A percentile compares a stretch with the other conserved stretches of the same genome.
These are phyloP conservation scores for Thalia dealbata DNA, from an alignment of 176 grass and related monocot genomes.

Conservation along the genomic window DNA sequence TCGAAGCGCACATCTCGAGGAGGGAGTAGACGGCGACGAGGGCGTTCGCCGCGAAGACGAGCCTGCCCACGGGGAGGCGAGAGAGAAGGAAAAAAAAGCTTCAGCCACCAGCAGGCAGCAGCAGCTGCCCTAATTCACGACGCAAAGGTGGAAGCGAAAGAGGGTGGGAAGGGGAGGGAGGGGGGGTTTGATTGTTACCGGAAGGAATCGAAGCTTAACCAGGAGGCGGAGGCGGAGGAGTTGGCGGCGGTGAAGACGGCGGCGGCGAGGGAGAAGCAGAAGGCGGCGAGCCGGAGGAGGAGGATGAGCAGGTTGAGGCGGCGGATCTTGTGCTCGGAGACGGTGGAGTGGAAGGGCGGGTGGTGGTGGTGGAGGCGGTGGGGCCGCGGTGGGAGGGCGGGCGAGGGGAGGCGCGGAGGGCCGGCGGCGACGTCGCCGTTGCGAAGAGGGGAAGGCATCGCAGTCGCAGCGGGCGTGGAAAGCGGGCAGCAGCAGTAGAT, in stretches of 20 bases:
- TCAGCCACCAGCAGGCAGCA: too few relatives aligned
- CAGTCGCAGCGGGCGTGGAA: background rate
- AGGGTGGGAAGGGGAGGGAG: too few relatives aligned
- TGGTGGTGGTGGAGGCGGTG: background rate
- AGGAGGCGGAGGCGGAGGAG: constrained; percentile 18
- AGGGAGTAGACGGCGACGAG: constrained; percentile 61
- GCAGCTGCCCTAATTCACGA: background rate
- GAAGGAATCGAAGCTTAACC: constrained; percentile 14
- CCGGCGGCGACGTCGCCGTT: constrained; percentile 15
- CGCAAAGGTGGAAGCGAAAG: background rate
- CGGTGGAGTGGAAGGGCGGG: constrained; percentile 23
- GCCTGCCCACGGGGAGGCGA: constrained; percentile 4
- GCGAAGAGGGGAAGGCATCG: constrained; percentile 35
- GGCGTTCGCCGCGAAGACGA: constrained; percentile 67
- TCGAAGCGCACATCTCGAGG: constrained; percentile 39
- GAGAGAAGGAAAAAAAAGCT: too few relatives aligned
- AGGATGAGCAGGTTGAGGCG: constrained; percentile 30
- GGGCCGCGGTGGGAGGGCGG: constrained; percentile 8
- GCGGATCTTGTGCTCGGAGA: constrained; percentile 30
- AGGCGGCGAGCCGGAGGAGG: constrained; percentile 37
- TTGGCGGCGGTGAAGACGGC: constrained; percentile 27
- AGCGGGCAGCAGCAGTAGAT: too few relatives aligned
- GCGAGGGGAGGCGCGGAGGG: background rate
- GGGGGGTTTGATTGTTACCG: constrained; percentile 1
- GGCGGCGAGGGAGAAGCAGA: constrained; percentile 37